A percentile compares a stretch with the other conserved stretches of the same genome.
Evolutionary conservation across 352 stramenopile genomes (phyloP).

Genomic region (Phytophthora parvispora): DNA sequence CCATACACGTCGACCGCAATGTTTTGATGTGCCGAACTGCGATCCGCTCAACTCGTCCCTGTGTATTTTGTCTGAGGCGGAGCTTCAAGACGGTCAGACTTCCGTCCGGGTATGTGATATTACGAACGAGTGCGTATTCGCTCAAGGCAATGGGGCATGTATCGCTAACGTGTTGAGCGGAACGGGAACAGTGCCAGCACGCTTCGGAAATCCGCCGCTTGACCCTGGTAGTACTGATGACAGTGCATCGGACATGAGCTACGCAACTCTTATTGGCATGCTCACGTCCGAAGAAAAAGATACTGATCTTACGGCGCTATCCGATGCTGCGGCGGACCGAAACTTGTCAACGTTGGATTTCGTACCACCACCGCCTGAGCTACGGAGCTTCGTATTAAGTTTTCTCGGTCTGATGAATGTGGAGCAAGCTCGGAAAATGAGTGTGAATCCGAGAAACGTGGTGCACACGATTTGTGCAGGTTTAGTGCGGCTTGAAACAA

Average conservation of each 20-base stretch:
- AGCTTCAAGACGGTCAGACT: not conserved
- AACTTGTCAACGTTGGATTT: slow-evolving; percentile 31
- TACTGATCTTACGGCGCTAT: slow-evolving; percentile 9
- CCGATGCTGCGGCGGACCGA: not conserved
- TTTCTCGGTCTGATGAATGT: slow-evolving; percentile 78
- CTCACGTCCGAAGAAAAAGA: slow-evolving; percentile 42
- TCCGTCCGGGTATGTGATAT: slow-evolving; percentile 66
- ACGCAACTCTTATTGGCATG: slow-evolving; percentile 27
- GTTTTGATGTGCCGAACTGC: slow-evolving; percentile 69
- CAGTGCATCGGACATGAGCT: slow-evolving; percentile 24
- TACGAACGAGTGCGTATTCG: slow-evolving; percentile 41
- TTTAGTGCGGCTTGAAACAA: slow-evolving; percentile 64
- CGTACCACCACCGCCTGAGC: slow-evolving; percentile 41
- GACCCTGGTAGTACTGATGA: slow-evolving; percentile 33
- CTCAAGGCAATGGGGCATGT: slow-evolving; percentile 67
- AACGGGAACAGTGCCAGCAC: slow-evolving; percentile 18
- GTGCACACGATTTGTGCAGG: slow-evolving; percentile 63
- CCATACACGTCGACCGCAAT: slow-evolving; percentile 65
- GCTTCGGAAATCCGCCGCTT: slow-evolving; percentile 49
- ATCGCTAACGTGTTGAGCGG: slow-evolving; percentile 24
- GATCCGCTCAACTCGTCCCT: slow-evolving; percentile 31
- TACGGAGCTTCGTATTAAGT: slow-evolving; percentile 69
- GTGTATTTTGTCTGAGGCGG: slow-evolving; percentile 37
- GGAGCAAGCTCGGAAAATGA: slow-evolving; percentile 51
- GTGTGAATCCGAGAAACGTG: slow-evolving; percentile 41